Conservation (phyloP, 2,329 filamentous ascomycete genomes). For the Coniella lustricola region DNA sequence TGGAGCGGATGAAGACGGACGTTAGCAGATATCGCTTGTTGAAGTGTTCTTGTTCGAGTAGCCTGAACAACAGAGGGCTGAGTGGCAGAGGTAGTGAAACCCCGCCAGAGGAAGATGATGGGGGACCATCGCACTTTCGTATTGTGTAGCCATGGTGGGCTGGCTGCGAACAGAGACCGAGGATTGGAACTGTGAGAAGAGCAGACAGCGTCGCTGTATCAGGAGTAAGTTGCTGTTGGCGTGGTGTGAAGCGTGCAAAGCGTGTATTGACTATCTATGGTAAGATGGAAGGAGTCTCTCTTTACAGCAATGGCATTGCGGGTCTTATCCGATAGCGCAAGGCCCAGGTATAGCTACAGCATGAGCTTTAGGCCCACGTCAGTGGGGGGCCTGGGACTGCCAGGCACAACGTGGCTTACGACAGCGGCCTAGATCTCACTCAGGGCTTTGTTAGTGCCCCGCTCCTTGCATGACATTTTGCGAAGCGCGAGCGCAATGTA, state of each 20-base stretch:
- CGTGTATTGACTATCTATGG: neutral
- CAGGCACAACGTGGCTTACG: slow-evolving; percentile 2
- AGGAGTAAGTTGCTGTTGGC: neutral
- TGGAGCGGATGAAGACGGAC: slow-evolving; percentile 24
- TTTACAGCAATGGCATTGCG: too few species aligned
- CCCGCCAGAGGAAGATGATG: too few species aligned
- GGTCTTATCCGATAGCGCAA: slow-evolving; percentile 5
- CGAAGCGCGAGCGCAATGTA: too few species aligned
- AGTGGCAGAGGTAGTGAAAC: too few species aligned
- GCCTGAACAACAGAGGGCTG: too few species aligned
- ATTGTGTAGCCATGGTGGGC: slow-evolving; percentile 45
- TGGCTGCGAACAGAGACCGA: too few species aligned
- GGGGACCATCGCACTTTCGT: slow-evolving; percentile 41
- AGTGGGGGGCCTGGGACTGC: neutral
- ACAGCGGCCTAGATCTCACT: neutral
- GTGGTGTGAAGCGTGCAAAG: neutral
- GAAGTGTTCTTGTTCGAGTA: too few species aligned
- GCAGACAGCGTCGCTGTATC: neutral
- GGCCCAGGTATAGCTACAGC: neutral
- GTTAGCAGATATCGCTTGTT: too few species aligned
- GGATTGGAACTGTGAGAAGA: neutral
- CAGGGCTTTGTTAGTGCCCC: too few species aligned
- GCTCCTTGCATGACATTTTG: too few species aligned
- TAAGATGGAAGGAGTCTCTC: neutral
- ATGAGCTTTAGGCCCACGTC: neutral